Base-by-base conservation (phyloP, 257 asterid species). In the Solanum megistacrolobum region DNA sequence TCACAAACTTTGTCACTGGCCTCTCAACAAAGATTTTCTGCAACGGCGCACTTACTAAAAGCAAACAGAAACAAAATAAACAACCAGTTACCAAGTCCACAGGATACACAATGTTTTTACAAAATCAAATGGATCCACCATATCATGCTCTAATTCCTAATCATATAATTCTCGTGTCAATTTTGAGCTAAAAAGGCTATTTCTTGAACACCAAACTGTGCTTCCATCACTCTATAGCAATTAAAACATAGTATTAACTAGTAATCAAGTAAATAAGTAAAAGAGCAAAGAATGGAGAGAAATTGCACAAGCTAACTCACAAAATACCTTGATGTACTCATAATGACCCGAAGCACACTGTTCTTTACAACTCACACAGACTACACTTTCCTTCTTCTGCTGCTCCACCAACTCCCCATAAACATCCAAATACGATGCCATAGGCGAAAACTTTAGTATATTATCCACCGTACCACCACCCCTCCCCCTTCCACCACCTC, bases 381-480 rank as follows among this genome's bases (percentile, higher is more conserved):
- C 78, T 62, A 92, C 52, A 20, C 88, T 89, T 71, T 83, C 93
- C 89, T 90, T 90, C 87, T 90, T 91, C 90, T 90, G 93, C 91
- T 89, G 91, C 92, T 87, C 83, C 93, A 90, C 48, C 92, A 92
- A 91, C 90, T 92, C 96, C 84, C 89, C 98, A 83, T 93, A 96
- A 91, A 93, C 93, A 92, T 97, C 98, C 1, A 96, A 91, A 90
- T 93, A 97, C 3, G 99, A 97, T 35, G 97, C 95, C 93, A 97
- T 72, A 1, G 97, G 94, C 65, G 97, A 95, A 91, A 92, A 92
- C 83, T 90, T 96, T 73, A 91, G 90, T 86, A 96, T 98, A 87
- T 85, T 79, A 55, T 91, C 95, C 35, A 93, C 93, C 83, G 85
- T 88, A 86, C 86, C 95, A 89, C 93, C 94, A 68, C 89, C 90